These are phyloP conservation scores for Pythium aquatile DNA, from an alignment of 352 stramenopile species.

Conservation along the genomic window DNA sequence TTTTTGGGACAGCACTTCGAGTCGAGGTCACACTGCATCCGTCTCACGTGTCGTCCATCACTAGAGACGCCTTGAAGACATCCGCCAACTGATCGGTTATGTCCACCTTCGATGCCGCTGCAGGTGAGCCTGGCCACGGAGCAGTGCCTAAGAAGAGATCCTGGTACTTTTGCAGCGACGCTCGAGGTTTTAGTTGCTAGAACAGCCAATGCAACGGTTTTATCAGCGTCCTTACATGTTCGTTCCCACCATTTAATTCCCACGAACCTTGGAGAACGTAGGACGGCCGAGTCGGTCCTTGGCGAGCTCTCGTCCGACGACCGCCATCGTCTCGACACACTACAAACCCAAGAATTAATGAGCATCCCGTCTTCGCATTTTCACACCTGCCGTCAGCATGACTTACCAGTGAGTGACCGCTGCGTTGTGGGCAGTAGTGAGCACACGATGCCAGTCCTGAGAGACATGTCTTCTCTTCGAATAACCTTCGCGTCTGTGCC, in stretches of 20 bases:
- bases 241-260: not conserved
- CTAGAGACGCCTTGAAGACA: not conserved
- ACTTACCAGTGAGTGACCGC: constrained; percentile 64
- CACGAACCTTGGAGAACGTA: constrained; percentile 58
- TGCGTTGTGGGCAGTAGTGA: constrained; percentile 68
- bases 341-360: constrained; percentile 17
- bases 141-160: constrained; percentile 54
- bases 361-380: not conserved
- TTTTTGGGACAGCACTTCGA: not conserved
- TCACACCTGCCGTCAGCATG: not conserved
- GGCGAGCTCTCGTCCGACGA: constrained; percentile 55
- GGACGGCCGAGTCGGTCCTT: constrained; percentile 53
- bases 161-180: constrained; percentile 68
- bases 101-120: not conserved
- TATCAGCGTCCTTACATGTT: not conserved
- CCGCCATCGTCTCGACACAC: constrained; percentile 68
- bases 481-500: constrained; percentile 41
- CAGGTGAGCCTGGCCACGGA: constrained; percentile 63
- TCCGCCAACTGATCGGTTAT: not conserved
- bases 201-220: not conserved
- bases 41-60: not conserved
- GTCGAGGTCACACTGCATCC: not conserved
- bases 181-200: constrained; percentile 50
- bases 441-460: constrained; percentile 46
- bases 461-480: constrained; percentile 47